These are phyloP conservation scores for Cutaneotrichosporon sp. DNA, from an alignment of 1,284 basidiomycete genomes.

Conservation along the genomic window DNA sequence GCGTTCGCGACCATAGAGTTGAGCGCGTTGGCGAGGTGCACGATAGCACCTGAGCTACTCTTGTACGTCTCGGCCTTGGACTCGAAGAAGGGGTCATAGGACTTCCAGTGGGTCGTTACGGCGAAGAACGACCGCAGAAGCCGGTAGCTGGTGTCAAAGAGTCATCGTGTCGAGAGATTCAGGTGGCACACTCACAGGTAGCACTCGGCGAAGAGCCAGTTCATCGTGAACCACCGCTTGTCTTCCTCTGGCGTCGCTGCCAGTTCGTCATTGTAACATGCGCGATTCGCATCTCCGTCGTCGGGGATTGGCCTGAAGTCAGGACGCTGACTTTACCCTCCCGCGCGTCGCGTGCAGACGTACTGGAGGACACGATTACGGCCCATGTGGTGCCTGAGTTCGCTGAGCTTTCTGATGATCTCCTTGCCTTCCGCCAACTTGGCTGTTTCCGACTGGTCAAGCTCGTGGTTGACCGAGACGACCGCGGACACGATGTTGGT, in stretches of 20 bases:
- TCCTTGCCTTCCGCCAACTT: constrained; percentile 67
- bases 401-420: constrained; percentile 75
- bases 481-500: constrained; percentile 74
- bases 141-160: constrained; percentile 66
- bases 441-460: constrained; percentile 44
- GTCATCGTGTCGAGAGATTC: constrained; percentile 51
- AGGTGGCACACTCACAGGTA: constrained; percentile 53
- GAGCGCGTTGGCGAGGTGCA: constrained; percentile 55
- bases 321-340: too few species aligned
- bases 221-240: constrained; percentile 84
- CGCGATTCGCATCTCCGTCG: constrained; percentile 68
- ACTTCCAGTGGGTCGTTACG: constrained; percentile 68
- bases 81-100: constrained; percentile 78
- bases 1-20: constrained; percentile 36
- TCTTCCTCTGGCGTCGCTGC: constrained; percentile 58
- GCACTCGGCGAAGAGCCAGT: constrained; percentile 93
- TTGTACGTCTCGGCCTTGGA: constrained; percentile 83
- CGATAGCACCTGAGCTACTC: constrained; percentile 73
- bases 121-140: constrained; percentile 74
- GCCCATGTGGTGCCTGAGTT: constrained; percentile 86
- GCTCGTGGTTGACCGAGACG: constrained; percentile 61
- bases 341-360: constrained; percentile 39
- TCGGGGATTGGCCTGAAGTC: constrained; percentile 62
- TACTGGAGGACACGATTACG: constrained; percentile 73
- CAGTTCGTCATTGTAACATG: constrained; percentile 73